phyloP scores from a whole-genome alignment of 306 rosid genomes.

The Prunus kanzakura region DNA sequence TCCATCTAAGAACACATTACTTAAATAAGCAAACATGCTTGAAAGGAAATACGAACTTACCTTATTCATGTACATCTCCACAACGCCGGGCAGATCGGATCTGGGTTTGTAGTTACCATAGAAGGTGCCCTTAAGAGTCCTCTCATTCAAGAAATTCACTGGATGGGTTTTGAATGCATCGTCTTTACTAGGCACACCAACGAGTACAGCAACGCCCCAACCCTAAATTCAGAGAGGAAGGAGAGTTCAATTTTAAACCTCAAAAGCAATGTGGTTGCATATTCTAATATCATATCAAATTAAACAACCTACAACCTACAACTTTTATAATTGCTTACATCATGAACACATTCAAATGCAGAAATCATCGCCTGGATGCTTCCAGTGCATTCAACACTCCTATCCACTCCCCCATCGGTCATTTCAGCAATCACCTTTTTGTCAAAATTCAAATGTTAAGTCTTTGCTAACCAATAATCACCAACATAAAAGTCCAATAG shows the following conservation, averaged over 20 bases:
- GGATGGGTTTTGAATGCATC: slow-evolving; percentile 84
- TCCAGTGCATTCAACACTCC: slow-evolving; percentile 84
- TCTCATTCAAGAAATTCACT: slow-evolving; percentile 64
- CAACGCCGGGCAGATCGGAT: slow-evolving; percentile 67
- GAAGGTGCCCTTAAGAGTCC: slow-evolving; percentile 90
- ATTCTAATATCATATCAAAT: background rate
- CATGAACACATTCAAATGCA: slow-evolving; percentile 92
- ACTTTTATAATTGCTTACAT: slow-evolving; percentile 33
- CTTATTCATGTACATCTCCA: slow-evolving; percentile 70
- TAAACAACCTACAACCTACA: background rate
- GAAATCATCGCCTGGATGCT: slow-evolving; percentile 87
- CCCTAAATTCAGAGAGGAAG: slow-evolving; percentile 42
- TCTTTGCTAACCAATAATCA: background rate
- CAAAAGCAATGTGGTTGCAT: background rate
- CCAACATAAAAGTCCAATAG: background rate
- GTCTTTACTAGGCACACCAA: slow-evolving; percentile 84
- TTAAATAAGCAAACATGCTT: background rate
- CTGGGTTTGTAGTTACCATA: slow-evolving; percentile 91
- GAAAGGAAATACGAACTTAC: background rate
- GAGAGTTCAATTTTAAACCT: background rate
- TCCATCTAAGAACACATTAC: too few species aligned
- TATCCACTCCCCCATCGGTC: slow-evolving; percentile 91
- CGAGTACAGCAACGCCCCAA: slow-evolving; percentile 94
- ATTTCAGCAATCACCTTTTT: slow-evolving; percentile 70
- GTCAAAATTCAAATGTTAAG: slow-evolving; percentile 18